Evolutionary conservation across 306 rosid species (phyloP), one percentile per base, ranked within the genome.

Genomic region (Gillenia trifoliata): DNA sequence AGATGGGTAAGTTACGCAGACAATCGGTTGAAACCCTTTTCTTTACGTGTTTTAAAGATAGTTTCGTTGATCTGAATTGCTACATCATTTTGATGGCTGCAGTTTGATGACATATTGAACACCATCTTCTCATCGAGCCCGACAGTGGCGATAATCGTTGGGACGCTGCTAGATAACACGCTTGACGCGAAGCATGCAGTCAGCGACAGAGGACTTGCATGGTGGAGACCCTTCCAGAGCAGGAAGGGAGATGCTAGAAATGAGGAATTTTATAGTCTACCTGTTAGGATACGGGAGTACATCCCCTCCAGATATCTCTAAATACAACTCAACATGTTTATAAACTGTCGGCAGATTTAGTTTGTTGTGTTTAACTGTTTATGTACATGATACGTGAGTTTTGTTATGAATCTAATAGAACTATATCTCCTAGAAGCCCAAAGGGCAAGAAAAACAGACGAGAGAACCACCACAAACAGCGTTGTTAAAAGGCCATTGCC

Each of bases 41-140:
- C 25, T n/a, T 38, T 49, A 36, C 41, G 4, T 36, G 26, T 41
- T n/a, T 41, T 23, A 22, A 11, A 19, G 64, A 31, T 19, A 12
- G 69, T n/a, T 74, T 12, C 59, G n/a, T 29, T 19, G 33, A 76
- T 80, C 64, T 77, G 68, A 79, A 13, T 28, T 55, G 25, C 41
- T 25, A 4, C 45, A 17, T 74, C 23, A 9, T 73, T 62, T 80
- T 79, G 30, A 36, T 29, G 29, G 34, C 6, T 73, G 82, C 92
- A 94, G 98, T 94, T 94, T 43, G 86, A 94, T 45, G 93, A 94
- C 80, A 90, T 92, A 59, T 64, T 88, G 78, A 91, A 94, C 89
- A 86, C 97, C 17, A 87, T 94, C 68, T 94, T 94, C 88, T 89
- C 98, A 1, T 94, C 98, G 19, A 76, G 97, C 1, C 91, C 98